These are phyloP conservation scores for Cystobasidium slooffiae DNA, from an alignment of 1,284 basidiomycete species.

Conservation along the genomic window DNA sequence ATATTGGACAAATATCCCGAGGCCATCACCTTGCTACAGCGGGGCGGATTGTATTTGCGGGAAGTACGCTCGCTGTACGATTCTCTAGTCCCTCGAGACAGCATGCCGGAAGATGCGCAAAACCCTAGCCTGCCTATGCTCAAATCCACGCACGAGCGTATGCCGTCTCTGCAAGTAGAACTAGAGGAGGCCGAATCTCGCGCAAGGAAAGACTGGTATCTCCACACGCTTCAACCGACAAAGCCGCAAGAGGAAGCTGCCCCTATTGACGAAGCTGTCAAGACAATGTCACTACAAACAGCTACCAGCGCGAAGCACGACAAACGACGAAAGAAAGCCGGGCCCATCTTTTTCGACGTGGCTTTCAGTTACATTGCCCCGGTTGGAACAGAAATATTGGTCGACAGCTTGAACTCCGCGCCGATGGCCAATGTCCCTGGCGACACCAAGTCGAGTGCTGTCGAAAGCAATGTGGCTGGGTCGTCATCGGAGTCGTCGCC, in stretches of 20 bases:
- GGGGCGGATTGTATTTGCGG: conserved; percentile 70
- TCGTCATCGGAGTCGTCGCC: background rate
- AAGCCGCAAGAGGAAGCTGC: conserved; percentile 35
- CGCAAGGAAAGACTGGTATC: conserved; percentile 47
- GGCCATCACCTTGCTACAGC: conserved; percentile 69
- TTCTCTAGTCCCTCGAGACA: background rate
- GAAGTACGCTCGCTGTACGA: conserved; percentile 61
- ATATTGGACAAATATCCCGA: conserved; percentile 72
- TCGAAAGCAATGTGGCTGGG: background rate
- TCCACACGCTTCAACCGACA: background rate
- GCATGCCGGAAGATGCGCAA: conserved; percentile 34
- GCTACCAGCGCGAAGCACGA: conserved; percentile 56
- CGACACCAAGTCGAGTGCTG: background rate
- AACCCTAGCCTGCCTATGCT: conserved; percentile 39
- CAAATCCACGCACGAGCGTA: conserved; percentile 29
- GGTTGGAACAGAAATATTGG: conserved; percentile 68
- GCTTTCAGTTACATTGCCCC: conserved; percentile 88
- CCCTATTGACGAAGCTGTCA: conserved; percentile 30
- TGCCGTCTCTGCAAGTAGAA: conserved; percentile 41
- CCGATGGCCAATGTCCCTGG: background rate
- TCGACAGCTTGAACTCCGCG: background rate
- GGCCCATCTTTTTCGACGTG: conserved; percentile 81
- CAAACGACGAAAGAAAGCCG: conserved; percentile 64
- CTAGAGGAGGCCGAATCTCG: conserved; percentile 43
- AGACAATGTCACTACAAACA: conserved; percentile 34